Evolutionary conservation across 1,284 basidiomycete genomes (phyloP).

Genomic region (Boletus sp.): DNA sequence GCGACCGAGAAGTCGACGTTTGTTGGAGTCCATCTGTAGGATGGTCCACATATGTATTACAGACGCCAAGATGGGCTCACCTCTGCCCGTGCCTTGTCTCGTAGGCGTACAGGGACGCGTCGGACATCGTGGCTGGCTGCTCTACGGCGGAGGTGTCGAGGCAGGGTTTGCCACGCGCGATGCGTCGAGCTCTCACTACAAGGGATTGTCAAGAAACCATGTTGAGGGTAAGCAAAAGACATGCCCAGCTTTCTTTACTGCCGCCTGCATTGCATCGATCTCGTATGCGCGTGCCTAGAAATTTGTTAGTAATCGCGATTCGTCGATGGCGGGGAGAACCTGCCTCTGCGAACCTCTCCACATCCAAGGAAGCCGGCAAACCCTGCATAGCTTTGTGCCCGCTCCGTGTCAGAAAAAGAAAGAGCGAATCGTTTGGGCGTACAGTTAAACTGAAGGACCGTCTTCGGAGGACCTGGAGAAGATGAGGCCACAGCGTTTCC

Average conservation of each 20-base stretch:
- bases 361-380: conserved; percentile 77
- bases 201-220: conserved; percentile 10
- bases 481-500: conserved; percentile 31
- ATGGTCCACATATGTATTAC: conserved; percentile 11
- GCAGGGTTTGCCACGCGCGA: conserved; percentile 89
- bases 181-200: conserved; percentile 65
- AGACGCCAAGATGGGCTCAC: conserved; percentile 44
- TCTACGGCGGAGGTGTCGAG: conserved; percentile 84
- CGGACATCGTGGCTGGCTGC: conserved; percentile 93
- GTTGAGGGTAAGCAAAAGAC: conserved; percentile 12
- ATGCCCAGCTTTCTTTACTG: conserved; percentile 80
- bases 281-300: conserved; percentile 81
- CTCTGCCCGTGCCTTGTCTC: conserved; percentile 81
- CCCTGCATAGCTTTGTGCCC: conserved; percentile 52
- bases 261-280: conserved; percentile 83
- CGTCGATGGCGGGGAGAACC: conserved; percentile 13
- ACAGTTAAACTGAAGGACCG: conserved; percentile 45
- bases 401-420: neutral
- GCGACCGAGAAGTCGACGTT: conserved; percentile 57
- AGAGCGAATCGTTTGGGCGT: conserved; percentile 14
- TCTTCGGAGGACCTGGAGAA: conserved; percentile 45
- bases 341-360: conserved; percentile 87
- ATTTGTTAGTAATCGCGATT: neutral
- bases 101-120: conserved; percentile 80
- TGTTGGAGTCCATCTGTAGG: conserved; percentile 75